These are phyloP conservation scores for Sugiyamaella paludigena DNA, from an alignment of 1,139 yeast species.

Conservation along the genomic window DNA sequence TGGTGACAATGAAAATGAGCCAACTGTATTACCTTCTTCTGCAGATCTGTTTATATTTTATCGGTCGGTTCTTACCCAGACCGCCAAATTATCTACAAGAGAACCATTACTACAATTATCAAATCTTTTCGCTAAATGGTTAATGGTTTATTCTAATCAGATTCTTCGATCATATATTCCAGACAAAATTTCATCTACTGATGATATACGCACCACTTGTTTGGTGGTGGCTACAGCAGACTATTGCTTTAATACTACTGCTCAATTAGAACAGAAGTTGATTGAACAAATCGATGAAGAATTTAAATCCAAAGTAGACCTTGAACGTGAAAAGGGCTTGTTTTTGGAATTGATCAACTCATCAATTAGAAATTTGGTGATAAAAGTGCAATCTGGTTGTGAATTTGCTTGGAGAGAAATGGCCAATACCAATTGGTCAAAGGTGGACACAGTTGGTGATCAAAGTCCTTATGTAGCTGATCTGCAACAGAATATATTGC, in stretches of 20 bases:
- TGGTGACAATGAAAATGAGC: constrained; percentile 34
- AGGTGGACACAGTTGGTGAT: constrained; percentile 60
- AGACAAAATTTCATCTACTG: constrained; percentile 43
- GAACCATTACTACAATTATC: constrained; percentile 63
- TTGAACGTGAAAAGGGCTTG: constrained; percentile 55
- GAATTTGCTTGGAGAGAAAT: constrained; percentile 83
- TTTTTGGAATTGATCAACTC: constrained; percentile 59
- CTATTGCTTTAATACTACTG: constrained; percentile 74
- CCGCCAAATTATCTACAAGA: constrained; percentile 72
- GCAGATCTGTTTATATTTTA: constrained; percentile 81
- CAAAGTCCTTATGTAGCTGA: constrained; percentile 69
- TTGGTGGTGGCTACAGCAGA: constrained; percentile 85
- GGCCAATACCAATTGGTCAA: constrained; percentile 74
- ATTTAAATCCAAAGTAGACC: constrained; percentile 42
- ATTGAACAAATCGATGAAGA: constrained; percentile 47
- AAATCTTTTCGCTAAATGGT: constrained; percentile 62
- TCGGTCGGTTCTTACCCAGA: constrained; percentile 68
- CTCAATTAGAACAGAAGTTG: constrained; percentile 70
- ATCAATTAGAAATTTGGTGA: constrained; percentile 56
- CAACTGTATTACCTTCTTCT: constrained; percentile 71
- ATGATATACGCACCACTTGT: constrained; percentile 65
- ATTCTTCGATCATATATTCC: constrained; percentile 63
- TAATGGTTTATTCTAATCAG: constrained; percentile 60
- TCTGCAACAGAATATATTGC: constrained; percentile 47
- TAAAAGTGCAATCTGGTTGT: constrained; percentile 59